Evolutionary conservation across 2,329 filamentous ascomycete species (phyloP), one percentile per base, ranked within the genome.

Genomic region (Cordyceps cateniannulata): DNA sequence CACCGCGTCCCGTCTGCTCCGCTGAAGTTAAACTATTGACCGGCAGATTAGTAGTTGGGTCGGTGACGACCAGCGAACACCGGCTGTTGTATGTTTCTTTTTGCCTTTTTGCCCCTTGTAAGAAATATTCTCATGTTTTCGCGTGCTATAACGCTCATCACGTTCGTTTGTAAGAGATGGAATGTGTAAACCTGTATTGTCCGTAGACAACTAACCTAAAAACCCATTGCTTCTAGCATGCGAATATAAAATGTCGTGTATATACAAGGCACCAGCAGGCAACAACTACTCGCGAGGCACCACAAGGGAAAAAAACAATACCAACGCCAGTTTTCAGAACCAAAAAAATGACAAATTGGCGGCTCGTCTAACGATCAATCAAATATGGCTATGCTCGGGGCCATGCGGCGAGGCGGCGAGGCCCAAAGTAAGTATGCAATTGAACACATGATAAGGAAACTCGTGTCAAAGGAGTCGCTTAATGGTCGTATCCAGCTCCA

Each of bases 401-500:
- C n/a, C 53, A 40, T 6, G 10, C 18, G 16, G 18, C 40, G 14
- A 57, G 29, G 10, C 22, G 27, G 10, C 32, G 14, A 35, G 32
- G 32, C 16, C 18, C 38, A 35, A 27, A 4, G 6, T 35, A 42
- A 44, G 25, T 59, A 59, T 59, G 56, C 48, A 52, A 45, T 59
- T 20, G 14, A 42, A 59, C 47, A 44, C 47, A 52, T 45, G 38
- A 52, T 25, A 59, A 59, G 38, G 38, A 52, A 59, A 59, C 48
- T 59, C 48, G 56, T 59, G 45, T 58, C 45, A 32, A 50, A 32
- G 12, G 55, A 54, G 35, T 57, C 52, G 49, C 24, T 57, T 52
- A 64, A 42, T 76, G 72, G 22, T 78, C 76, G 64, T 78, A 78
- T 45, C 76, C 76, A 50, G 76, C 76, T 62, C 76, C 76, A 62